Base-by-base conservation (phyloP, 768 basidiomycete species). In the Coprinopsis cinerea region DNA sequence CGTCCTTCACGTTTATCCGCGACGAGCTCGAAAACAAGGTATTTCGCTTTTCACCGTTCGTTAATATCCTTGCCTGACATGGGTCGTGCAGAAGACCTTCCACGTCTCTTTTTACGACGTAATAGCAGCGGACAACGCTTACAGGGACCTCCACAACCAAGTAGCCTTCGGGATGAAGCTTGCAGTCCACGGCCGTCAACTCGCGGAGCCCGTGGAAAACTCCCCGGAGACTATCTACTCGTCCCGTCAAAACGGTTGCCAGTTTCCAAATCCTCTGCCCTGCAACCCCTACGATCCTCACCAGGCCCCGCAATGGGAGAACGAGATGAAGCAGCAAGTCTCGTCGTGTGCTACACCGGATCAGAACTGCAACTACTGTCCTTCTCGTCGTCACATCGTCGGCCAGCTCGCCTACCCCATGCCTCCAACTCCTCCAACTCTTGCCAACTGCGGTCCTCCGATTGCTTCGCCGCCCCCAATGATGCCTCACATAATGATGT, bases 31-130 rank as follows among this genome's bases (percentile, higher is more conserved):
- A 58, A n/a, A 50, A 59, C 20, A 46, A 59, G 53, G 69, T 68
- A 46, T 51, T 60, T 47, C 17, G 37, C 37, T 20, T 35, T 39
- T n/a, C 14, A 23, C 17, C 32, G 7, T 22, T 34, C 24, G n/a
- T 34, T 23, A 47, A 18, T 39, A 18, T 48, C 25, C 26, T 49
- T 11, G 28, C 4, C 44, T 37, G 13, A 15, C 26, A 51, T 4
- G 39, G 25, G 24, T 13, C 22, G 22, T 26, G 25, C 47, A 15
- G n/a, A 28, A 57, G 63, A 63, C 73, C 24, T 88, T 81, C 62
- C 66, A 65, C 34, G 76, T 82, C 45, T 85, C 88, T 54, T 92
- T 78, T 60, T 84, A 74, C 59, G 86, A 90, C 58, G 70, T 78
- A 23, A 73, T 84, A 22, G 73, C 75, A 32, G 80, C 84, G 4